Base-by-base conservation (phyloP, 2,329 filamentous ascomycete species). In the Colletotrichum acutatum region DNA sequence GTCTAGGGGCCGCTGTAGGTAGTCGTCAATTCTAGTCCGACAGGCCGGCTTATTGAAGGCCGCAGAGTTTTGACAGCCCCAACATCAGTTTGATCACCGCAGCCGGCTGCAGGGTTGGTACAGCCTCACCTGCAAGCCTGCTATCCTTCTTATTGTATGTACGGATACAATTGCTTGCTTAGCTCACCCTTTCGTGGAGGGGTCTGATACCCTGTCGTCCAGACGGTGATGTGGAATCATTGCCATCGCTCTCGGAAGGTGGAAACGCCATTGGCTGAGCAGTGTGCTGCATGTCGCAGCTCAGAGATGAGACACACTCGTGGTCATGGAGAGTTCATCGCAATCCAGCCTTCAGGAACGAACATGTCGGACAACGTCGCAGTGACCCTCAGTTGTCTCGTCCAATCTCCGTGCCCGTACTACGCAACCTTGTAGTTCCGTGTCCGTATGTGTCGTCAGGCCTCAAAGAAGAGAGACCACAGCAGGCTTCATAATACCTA, bases 231-330 rank as follows among this genome's bases (percentile, higher is more conserved):
- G 66, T 70, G 70, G 70, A 72, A 73, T 70, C 66, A 70, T 42
- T 30, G 11, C 24, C 30, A 28, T 30, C 49, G 28, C 22, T 71
- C 42, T 61, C 22, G 71, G 60, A 70, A 65, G 60, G 66, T 19
- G 26, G 30, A 26, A 57, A 59, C 60, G 60, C 57, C 71, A 73
- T 68, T 62, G 34, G 37, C 28, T 32, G 26, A 49, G 56, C 52
- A 42, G 60, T 56, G 6, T 61, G 61, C 71, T 70, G 60, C 56
- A 70, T 73, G 71, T 71, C 71, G 71, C 66, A 73, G 66, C 56
- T 70, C 54, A 53, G 26, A 28, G 28, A 52, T 49, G 60, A 72
- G 66, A 70, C 66, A 66, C 30, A 37, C 60, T 56, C 60, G 24
- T 66, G 56, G 66, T 46, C 19, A 66, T 46, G 26, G 66, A 56